Percentiles rank a stretch among this genome's conserved stretches.
phyloP scores from a whole-genome alignment of 306 rosid genomes.

The Hylodesmum podocarpum region DNA sequence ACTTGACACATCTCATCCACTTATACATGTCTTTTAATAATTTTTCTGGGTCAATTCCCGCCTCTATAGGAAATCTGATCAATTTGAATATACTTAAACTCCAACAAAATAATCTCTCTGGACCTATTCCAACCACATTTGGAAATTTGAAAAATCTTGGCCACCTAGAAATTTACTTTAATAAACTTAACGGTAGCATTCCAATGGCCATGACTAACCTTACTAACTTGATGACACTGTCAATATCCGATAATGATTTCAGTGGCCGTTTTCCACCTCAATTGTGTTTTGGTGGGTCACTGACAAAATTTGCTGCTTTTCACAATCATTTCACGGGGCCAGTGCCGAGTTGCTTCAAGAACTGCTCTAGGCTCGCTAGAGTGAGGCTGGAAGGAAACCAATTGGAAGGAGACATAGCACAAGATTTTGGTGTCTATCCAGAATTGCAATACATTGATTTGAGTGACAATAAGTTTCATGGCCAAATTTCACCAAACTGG shows the following conservation, averaged over 20 bases:
- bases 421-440: conserved; percentile 35
- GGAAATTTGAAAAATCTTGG: conserved; percentile 20
- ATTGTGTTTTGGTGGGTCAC: background rate
- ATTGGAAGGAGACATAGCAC: conserved; percentile 30
- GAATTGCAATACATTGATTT: background rate
- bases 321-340: conserved; percentile 5
- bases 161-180: background rate
- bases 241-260: background rate
- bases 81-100: background rate
- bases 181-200: conserved; percentile 22
- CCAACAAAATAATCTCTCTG: background rate
- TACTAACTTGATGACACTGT: background rate
- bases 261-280: background rate
- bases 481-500: conserved; percentile 26
- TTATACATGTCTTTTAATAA: background rate
- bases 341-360: conserved; percentile 19
- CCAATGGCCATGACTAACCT: background rate
- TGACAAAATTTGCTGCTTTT: fast-evolving
- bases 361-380: conserved; percentile 2
- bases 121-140: conserved; percentile 18
- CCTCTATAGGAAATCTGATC: conserved; percentile 19
- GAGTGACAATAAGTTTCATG: conserved; percentile 29
- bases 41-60: conserved; percentile 32
- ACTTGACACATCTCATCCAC: background rate
- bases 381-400: conserved; percentile 30